Evolutionary conservation across 164 flowering plant genomes (phyloP), one percentile per base, ranked within the genome.

Genomic region (Akebia trifoliata): DNA sequence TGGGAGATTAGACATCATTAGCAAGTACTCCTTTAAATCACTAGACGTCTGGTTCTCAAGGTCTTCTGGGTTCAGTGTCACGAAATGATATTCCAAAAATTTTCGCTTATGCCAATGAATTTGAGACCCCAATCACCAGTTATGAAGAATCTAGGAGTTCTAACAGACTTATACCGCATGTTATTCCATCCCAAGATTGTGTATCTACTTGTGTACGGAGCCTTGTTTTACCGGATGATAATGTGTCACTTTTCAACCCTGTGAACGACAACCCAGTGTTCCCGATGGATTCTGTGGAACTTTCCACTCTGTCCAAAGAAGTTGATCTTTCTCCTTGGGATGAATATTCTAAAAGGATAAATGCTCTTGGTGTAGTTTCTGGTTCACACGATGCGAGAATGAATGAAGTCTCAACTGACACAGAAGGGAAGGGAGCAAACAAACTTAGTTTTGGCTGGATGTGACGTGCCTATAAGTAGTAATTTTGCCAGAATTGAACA

Each of bases 1-100:
- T 36, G 64, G 49, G 51, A 36, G 56, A 30, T 49, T 40, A 17
- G 32, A 47, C 32, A 44, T 59, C 61, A 40, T 18, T 49, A 32
- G 21, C 49, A 54, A 15, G 53, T 50, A 28, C 50, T 29, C 26
- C 59, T 15, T 29, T 17, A 24, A 29, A 25, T 32, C 48, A 25
- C 32, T 63, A 54, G 49, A 55, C 36, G 18, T 42, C 36, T 43
- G 59, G 60, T 22, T 29, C 10, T 65, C 65, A 59, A 57, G 64
- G 35, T 56, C 34, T 56, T 51, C 10, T 22, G n/a, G n/a, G n/a
- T n/a, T n/a, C 45, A 50, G 8, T 46, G 43, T 31, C 59, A 15
- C 59, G 20, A 10, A 47, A 53, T 51, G 58, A 44, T 31, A 36
- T 34, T 44, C 30, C 52, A 4, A 2, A 52, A 26, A 20, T 38